Base-by-base conservation (phyloP, 345 rosid genomes). In the Balakata baccata region DNA sequence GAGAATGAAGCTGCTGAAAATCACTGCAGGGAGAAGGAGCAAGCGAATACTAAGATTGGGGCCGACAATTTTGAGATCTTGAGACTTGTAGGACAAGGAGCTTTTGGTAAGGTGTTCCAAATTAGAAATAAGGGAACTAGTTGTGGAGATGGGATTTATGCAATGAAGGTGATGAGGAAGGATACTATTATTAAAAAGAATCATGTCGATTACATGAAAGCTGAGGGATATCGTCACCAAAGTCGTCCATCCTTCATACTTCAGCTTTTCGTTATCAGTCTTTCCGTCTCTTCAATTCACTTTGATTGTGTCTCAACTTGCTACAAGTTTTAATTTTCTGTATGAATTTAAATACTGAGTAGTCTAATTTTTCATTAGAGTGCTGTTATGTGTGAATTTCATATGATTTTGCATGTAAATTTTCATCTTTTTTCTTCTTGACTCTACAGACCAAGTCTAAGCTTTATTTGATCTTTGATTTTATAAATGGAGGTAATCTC, bases 151-250 rank as follows among this genome's bases (percentile, higher is more conserved):
- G 92, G 92, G 75, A 77, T 90, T 60, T 90, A 73, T 74, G 92
- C 92, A 1, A 90, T 90, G 90, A 90, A 90, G 81, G 94, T 90
- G 56, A 90, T 90, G 94, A 85, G 86, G 75, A 90, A 90, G 61
- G 86, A 85, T 5, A 80, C 78, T 25, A 88, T 89, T 20, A 88
- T 89, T 17, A 88, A 82, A 80, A 89, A 88, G 85, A 88, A 88
- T 66, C 94, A 90, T 78, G 88, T 88, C 3, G 94, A 88, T 72
- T 90, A 90, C 78, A 90, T 88, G 92, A 90, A 79, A 68, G 92
- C 94, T 37, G 94, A 88, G 90, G 77, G 89, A 90, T 77, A 88
- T 90, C 70, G 92, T 90, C 50, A 86, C 89, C 56, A 88, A 88
- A 83, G 86, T 90, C 43, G 68, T 79, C 67, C 92, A 90, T 78